These are phyloP conservation scores for Hanseniaspora thailandica DNA, from an alignment of 805 yeast genomes.

Conservation along the genomic window DNA sequence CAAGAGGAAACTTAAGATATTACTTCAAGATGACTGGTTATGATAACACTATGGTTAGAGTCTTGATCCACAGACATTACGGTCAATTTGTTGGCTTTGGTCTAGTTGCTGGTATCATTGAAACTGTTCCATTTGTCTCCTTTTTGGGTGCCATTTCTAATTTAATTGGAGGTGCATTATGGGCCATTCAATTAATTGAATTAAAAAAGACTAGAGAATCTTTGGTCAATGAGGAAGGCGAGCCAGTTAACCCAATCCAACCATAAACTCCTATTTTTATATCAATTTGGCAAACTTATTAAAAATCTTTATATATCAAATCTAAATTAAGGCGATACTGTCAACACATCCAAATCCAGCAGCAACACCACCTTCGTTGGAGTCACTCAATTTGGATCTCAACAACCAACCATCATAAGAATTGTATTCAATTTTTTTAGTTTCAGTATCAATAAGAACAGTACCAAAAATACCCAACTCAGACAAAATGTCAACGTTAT, in stretches of 20 bases:
- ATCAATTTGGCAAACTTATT: not conserved
- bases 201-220: not conserved
- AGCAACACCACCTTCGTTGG: slow-evolving; percentile 97
- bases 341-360: slow-evolving; percentile 98
- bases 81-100: slow-evolving; percentile 42
- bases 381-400: slow-evolving; percentile 74
- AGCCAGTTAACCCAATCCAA: not conserved
- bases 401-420: slow-evolving; percentile 72
- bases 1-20: slow-evolving; percentile 22
- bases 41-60: slow-evolving; percentile 26
- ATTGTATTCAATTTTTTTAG: slow-evolving; percentile 45
- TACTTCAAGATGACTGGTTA: slow-evolving; percentile 28
- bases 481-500: slow-evolving; percentile 65
- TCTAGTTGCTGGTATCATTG: slow-evolving; percentile 38
- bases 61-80: slow-evolving; percentile 29
- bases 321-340: slow-evolving; percentile 44
- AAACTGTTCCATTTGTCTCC: slow-evolving; percentile 43
- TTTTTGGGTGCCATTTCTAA: slow-evolving; percentile 47
- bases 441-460: slow-evolving; percentile 54
- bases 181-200: slow-evolving; percentile 40
- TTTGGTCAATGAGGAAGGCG: not conserved
- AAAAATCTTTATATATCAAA: not conserved
- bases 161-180: slow-evolving; percentile 51
- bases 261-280: not conserved
- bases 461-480: slow-evolving; percentile 90